Conservation (phyloP, 805 yeast genomes). For the Kodamaea sagamina region DNA sequence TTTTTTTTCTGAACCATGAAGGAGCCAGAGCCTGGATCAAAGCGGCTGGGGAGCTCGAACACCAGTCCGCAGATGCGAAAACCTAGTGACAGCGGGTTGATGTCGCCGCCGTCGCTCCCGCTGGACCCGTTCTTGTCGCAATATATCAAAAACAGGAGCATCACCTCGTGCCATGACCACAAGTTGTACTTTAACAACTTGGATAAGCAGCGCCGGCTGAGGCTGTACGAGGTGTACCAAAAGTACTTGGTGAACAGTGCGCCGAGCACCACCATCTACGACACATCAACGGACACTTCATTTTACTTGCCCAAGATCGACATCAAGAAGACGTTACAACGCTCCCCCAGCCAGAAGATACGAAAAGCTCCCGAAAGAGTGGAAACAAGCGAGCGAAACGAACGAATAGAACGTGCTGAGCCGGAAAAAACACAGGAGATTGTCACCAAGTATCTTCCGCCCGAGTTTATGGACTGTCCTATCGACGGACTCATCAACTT, state of each 20-base stretch:
- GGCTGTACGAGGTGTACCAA: conserved; percentile 26
- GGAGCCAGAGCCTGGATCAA: no score
- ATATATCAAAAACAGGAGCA: conserved; percentile 22
- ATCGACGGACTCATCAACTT: conserved; percentile 68
- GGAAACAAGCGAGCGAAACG: no score
- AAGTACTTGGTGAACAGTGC: conserved; percentile 20
- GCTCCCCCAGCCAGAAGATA: background rate
- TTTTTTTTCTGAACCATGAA: background rate
- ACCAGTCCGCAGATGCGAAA: conserved; percentile 3
- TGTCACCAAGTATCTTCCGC: conserved; percentile 38
- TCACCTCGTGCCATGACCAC: conserved; percentile 18
- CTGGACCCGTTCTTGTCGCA: conserved; percentile 25
- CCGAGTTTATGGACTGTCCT: conserved; percentile 63
- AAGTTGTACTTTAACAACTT: conserved; percentile 22
- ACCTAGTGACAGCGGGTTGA: conserved; percentile 2
- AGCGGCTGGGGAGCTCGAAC: no score
- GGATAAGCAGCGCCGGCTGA: conserved; percentile 20
- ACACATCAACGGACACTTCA: conserved; percentile 8
- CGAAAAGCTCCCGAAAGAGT: background rate
- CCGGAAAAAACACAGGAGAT: background rate
- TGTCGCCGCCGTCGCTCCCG: conserved; percentile 12
- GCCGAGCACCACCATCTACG: conserved; percentile 11
- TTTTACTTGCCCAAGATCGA: conserved; percentile 9
- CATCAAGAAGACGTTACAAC: background rate
- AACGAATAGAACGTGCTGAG: background rate